These are phyloP conservation scores for Microsporum ferrugineum DNA, from an alignment of 2,329 filamentous ascomycete genomes.

Conservation along the genomic window DNA sequence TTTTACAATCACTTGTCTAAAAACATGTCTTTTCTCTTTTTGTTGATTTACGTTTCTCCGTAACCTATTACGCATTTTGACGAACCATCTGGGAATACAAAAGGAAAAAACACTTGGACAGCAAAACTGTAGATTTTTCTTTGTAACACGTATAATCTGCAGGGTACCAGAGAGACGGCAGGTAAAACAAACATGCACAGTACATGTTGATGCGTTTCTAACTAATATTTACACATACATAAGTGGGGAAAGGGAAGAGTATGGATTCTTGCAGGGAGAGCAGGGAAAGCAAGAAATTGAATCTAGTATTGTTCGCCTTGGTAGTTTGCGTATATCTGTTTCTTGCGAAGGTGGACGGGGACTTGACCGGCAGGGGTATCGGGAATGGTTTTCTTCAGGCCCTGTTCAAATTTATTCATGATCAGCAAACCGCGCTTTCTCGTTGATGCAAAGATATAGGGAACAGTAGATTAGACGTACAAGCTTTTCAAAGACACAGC, in stretches of 20 bases:
- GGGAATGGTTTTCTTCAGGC: constrained; percentile 70
- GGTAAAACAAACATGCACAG: background rate
- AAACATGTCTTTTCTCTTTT: background rate
- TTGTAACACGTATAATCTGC: background rate
- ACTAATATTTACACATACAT: constrained; percentile 6
- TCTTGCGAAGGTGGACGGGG: constrained; percentile 61
- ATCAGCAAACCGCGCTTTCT: background rate
- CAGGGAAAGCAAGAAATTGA: background rate
- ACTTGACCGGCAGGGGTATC: constrained; percentile 57
- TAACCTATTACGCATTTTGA: background rate
- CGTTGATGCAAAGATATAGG: background rate
- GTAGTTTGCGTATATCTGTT: constrained; percentile 35
- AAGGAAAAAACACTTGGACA: background rate
- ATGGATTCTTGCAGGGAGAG: background rate
- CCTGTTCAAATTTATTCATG: constrained; percentile 38
- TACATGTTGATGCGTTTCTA: background rate
- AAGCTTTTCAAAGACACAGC: constrained; percentile 90
- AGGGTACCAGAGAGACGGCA: background rate
- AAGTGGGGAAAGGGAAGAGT: background rate
- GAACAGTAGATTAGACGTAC: constrained; percentile 44
- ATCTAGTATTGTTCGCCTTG: constrained; percentile 29
- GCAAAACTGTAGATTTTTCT: background rate
- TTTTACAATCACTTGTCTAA: background rate
- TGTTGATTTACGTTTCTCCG: background rate
- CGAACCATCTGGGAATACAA: background rate